Conservation (phyloP, 164 flowering plant species). For the Stephania yunnanensis region DNA sequence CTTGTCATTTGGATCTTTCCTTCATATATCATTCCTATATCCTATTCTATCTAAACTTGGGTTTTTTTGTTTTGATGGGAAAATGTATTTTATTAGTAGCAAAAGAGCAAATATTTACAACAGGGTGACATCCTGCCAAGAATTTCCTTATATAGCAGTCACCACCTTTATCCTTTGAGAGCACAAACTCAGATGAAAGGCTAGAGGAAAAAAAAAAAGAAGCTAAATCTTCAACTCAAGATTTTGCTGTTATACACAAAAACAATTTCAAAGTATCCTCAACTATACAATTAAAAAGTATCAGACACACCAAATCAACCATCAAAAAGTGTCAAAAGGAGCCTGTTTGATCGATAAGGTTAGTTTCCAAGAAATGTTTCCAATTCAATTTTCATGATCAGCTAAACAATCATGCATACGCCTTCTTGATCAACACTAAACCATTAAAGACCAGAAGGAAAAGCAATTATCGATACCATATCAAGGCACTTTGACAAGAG, state of each 20-base stretch:
- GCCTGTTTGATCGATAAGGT: not conserved
- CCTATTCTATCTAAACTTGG: no score
- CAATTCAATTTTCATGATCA: not conserved
- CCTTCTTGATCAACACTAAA: not conserved
- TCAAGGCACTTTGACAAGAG: constrained; percentile 52
- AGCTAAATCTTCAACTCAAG: not conserved
- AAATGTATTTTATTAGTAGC: no score
- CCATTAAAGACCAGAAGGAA: not conserved
- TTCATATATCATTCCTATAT: no score
- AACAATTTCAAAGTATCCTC: not conserved
- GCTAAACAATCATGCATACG: not conserved
- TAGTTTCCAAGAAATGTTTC: not conserved
- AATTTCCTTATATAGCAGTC: no score
- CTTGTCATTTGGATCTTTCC: no score
- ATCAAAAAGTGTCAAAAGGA: not conserved
- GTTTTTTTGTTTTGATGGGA: no score
- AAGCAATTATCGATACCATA: constrained; percentile 39
- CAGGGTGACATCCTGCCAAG: no score
- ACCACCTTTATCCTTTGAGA: no score
- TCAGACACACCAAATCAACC: not conserved
- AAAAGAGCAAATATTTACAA: no score
- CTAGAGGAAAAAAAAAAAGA: not conserved
- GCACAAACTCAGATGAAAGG: not conserved
- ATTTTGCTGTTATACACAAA: not conserved
- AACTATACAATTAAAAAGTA: not conserved